Conservation (phyloP, 441 rosid species). For the Populus hybrid region DNA sequence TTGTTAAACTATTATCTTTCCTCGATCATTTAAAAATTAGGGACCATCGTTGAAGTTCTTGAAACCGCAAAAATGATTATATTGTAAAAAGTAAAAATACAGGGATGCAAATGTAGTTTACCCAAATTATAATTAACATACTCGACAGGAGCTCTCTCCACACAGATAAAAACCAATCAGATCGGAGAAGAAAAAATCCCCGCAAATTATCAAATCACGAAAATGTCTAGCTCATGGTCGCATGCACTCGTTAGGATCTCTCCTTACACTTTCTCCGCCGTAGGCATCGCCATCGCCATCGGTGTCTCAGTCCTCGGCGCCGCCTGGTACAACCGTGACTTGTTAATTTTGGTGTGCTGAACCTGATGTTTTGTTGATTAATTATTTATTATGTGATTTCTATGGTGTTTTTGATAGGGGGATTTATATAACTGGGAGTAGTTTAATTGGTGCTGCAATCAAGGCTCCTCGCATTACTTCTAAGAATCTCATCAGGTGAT, state of each 20-base stretch:
- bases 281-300: slow-evolving; percentile 92
- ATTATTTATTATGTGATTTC: neutral
- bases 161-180: neutral
- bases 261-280: slow-evolving; percentile 89
- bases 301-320: slow-evolving; percentile 99
- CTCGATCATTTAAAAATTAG: neutral
- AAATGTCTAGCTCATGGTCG: slow-evolving; percentile 76
- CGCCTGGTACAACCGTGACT: slow-evolving; percentile 65
- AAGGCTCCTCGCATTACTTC: slow-evolving; percentile 99
- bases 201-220: neutral
- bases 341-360: neutral
- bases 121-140: neutral
- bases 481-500: slow-evolving; percentile 89
- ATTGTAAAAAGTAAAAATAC: neutral
- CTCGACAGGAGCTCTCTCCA: neutral
- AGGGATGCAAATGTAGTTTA: neutral
- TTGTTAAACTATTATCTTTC: no score
- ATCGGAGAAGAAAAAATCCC: neutral
- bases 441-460: slow-evolving; percentile 95
- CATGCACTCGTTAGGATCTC: slow-evolving; percentile 74
- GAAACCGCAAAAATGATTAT: neutral
- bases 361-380: neutral
- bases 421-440: slow-evolving; percentile 92
- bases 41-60: neutral
- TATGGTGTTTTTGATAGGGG: slow-evolving; percentile 49